These are phyloP conservation scores for Fusarium nurragi DNA, from an alignment of 2,329 filamentous ascomycete genomes.

Conservation along the genomic window DNA sequence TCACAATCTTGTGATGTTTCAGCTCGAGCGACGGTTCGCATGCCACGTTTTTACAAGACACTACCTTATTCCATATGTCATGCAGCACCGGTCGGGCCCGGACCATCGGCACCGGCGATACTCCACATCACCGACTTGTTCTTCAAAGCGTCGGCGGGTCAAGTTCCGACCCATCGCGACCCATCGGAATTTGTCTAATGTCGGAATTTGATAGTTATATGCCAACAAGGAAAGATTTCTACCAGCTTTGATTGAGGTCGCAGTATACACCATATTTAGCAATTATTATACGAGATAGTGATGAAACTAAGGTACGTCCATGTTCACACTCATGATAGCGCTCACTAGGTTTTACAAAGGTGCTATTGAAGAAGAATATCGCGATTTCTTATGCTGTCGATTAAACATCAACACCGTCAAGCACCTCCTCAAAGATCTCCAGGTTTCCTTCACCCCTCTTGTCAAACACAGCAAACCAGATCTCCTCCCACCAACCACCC, in stretches of 20 bases:
- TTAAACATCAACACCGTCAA: conserved; percentile 51
- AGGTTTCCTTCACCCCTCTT: conserved; percentile 58
- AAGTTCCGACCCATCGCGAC: not conserved
- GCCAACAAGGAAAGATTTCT: not conserved
- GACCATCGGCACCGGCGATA: conserved; percentile 18
- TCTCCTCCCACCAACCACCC: conserved; percentile 69
- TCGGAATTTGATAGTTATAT: not conserved
- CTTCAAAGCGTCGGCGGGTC: conserved; percentile 2
- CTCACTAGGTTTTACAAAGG: not conserved
- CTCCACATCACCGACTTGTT: conserved; percentile 19
- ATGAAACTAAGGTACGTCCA: not conserved
- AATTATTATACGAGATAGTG: not conserved
- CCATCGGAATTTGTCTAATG: not conserved
- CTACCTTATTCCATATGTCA: conserved; percentile 1
- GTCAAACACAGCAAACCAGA: conserved; percentile 72
- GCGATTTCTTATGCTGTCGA: not conserved
- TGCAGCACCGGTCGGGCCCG: conserved; percentile 13
- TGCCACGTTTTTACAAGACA: conserved; percentile 2
- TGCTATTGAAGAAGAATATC: not conserved
- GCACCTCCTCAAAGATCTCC: conserved; percentile 57
- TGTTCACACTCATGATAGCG: not conserved
- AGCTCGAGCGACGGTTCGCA: not conserved
- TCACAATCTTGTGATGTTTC: conserved; percentile 5
- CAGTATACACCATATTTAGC: not conserved
- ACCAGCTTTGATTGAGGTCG: not conserved